Conservation (phyloP, 2,329 filamentous ascomycete genomes). For the Fusarium sp. region DNA sequence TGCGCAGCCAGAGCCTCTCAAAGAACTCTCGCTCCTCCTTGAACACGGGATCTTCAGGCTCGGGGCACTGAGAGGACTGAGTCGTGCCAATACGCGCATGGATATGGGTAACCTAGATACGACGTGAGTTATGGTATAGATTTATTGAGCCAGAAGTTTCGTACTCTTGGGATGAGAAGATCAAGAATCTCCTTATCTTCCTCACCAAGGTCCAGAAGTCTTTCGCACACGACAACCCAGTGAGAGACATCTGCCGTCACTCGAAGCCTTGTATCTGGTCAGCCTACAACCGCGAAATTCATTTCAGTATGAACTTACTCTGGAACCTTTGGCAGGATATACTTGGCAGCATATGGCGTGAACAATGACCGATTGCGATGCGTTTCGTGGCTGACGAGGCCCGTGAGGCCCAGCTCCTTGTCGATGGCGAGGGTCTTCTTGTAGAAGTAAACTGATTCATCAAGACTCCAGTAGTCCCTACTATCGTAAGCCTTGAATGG, state of each 20-base stretch:
- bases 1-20: not conserved
- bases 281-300: rapidly evolving
- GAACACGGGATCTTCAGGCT: not conserved
- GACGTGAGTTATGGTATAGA: too few species aligned
- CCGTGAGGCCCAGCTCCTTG: not conserved
- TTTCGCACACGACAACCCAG: not conserved
- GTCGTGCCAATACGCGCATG: not conserved
- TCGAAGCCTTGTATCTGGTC: not conserved
- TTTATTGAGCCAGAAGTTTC: too few species aligned
- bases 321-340: not conserved
- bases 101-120: not conserved
- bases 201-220: rapidly evolving
- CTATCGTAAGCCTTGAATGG: rapidly evolving
- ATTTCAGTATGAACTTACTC: not conserved
- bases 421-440: not conserved
- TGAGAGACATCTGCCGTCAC: not conserved
- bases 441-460: not conserved
- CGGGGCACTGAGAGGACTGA: not conserved
- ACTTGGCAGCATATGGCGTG: not conserved
- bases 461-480: not conserved
- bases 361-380: not conserved
- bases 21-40: not conserved
- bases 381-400: not conserved
- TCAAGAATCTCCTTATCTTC: not conserved
- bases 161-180: not conserved